These are phyloP conservation scores for Nepenthes alata DNA, from an alignment of 179 eudicot genomes.

Conservation along the genomic window DNA sequence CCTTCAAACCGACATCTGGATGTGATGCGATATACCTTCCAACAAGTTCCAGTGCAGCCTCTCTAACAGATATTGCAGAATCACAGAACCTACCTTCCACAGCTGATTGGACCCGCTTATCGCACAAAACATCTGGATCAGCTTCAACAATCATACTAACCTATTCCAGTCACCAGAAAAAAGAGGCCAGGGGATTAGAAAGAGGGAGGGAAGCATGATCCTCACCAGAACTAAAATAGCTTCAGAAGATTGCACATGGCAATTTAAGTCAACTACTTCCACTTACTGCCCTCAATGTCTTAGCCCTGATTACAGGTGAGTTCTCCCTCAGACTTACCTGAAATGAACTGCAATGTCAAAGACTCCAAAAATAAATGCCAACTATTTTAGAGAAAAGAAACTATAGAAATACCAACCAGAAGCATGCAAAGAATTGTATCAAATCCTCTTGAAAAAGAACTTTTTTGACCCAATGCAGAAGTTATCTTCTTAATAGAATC, in stretches of 20 bases:
- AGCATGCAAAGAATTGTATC: conserved; percentile 93
- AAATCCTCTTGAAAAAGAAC: conserved; percentile 92
- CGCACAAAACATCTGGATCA: conserved; percentile 93
- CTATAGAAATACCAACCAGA: conserved; percentile 34
- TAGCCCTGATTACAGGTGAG: conserved; percentile 90
- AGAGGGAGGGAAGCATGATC: not conserved
- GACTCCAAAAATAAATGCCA: not conserved
- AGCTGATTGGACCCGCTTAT: conserved; percentile 76
- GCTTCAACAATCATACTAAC: conserved; percentile 97
- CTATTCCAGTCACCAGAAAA: conserved; percentile 30
- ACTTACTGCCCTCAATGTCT: conserved; percentile 96
- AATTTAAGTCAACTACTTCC: not conserved
- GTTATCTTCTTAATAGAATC: conserved; percentile 62
- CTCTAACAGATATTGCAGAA: conserved; percentile 91
- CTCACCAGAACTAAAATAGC: not conserved
- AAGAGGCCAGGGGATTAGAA: conserved; percentile 2
- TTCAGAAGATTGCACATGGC: not conserved
- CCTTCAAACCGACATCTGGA: conserved; percentile 97
- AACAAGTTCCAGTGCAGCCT: conserved; percentile 97
- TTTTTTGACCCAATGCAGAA: conserved; percentile 65
- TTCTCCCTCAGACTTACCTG: conserved; percentile 93
- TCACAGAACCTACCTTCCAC: conserved; percentile 98
- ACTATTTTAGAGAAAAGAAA: not conserved
- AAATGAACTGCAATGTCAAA: conserved; percentile 9
- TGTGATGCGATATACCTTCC: conserved; percentile 97